Base-by-base conservation (phyloP, 805 yeast species). In the Zygosaccharomyces rouxii region DNA sequence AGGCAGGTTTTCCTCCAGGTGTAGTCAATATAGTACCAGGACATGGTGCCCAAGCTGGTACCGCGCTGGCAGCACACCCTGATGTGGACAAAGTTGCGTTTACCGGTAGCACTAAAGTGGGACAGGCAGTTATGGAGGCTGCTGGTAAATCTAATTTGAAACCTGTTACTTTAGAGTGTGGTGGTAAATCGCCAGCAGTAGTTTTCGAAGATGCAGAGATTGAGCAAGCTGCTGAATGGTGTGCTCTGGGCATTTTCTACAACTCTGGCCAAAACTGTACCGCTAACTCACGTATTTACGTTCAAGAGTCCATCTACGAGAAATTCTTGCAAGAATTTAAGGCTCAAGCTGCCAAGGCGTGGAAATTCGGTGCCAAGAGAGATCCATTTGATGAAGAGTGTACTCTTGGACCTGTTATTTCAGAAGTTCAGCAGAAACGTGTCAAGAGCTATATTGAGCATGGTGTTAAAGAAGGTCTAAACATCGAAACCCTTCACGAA, bases 241-340 rank as follows among this genome's bases (percentile, higher is more conserved):
- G 74, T 2, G 70, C 69, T 38, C 54, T 67, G 21, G 81, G 81
- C 53, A 78, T 78, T 49, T 77, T 72, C 67, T 76, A 70, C 68
- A 78, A 78, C 64, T 70, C 79, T 29, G 83, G 83, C 56, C 81
- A 78, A 64, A 80, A 78, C 54, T 78, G 83, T 63, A 75, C 80
- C 50, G 81, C 83, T 26, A 80, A 80, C 55, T 78, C 82, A 18
- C 72, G 83, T 61, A 64, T 78, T 42, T 76, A 75, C 57, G 71
- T 78, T 47, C 81, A 78, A 54, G 76, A 75, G 47, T 71, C 67
- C 18, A 60, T 78, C 44, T 76, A 76, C 64, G 80, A 77, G 46
- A 67, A 70, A 55, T 70, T 77, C 48, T 54, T 77, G n/a, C 62
- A 62, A 30, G 69, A 64, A 52, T 77, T 77, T 50, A 54, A 38